These are phyloP conservation scores for Scleroderma bovista DNA, from an alignment of 768 basidiomycete species.

Conservation along the genomic window DNA sequence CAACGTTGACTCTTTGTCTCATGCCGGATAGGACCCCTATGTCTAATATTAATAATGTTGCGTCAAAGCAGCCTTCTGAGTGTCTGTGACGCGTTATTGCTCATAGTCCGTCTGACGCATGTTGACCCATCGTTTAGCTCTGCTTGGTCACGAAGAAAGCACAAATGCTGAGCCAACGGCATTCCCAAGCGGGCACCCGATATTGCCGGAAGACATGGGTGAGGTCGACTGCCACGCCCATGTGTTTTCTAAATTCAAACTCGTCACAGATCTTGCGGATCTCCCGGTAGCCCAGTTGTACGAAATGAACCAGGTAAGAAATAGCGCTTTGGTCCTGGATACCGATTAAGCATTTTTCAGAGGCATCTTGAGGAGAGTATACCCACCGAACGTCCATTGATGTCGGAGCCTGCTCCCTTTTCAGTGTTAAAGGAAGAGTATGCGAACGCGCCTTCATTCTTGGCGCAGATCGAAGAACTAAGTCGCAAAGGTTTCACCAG, in stretches of 20 bases:
- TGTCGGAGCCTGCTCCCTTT: conserved; percentile 50
- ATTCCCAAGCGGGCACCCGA: conserved; percentile 25
- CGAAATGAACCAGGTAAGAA: conserved; percentile 36
- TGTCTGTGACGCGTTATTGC: not conserved
- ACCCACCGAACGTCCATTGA: conserved; percentile 41
- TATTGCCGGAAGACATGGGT: conserved; percentile 28
- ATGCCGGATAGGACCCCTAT: not conserved
- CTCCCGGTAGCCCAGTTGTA: conserved; percentile 31
- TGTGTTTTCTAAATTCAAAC: not conserved
- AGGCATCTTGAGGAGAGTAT: conserved; percentile 36
- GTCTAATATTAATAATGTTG: not conserved
- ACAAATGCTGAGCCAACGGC: conserved; percentile 6
- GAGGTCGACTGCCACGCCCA: not conserved
- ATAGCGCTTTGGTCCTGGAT: not conserved
- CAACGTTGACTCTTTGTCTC: not conserved
- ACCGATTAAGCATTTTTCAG: conserved; percentile 16
- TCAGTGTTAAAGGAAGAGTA: conserved; percentile 60
- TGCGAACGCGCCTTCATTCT: conserved; percentile 50
- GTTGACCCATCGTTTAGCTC: not conserved
- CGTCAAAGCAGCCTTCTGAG: not conserved
- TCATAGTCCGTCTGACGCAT: not conserved
- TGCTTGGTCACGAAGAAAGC: conserved; percentile 15
- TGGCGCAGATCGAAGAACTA: conserved; percentile 74
- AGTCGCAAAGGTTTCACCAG: conserved; percentile 53
- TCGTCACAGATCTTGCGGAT: conserved; percentile 26